Conservation (phyloP, 495 filamentous ascomycete genomes). For the Penicillium daleae region DNA sequence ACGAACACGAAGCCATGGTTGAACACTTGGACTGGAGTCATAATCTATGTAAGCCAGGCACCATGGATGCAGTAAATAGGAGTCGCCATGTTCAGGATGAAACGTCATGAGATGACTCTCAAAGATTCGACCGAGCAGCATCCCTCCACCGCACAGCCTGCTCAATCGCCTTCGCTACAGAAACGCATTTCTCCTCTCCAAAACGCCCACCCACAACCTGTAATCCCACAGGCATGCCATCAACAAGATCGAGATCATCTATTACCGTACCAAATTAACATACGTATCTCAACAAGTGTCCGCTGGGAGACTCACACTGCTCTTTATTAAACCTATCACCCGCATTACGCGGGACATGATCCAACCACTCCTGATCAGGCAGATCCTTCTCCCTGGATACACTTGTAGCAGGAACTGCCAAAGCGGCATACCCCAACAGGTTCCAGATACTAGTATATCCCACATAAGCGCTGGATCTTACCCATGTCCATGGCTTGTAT, state of each 20-base stretch:
- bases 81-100: background rate
- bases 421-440: constrained; percentile 64
- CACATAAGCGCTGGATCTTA: constrained; percentile 60
- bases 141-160: constrained; percentile 26
- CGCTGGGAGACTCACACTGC: constrained; percentile 39
- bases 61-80: background rate
- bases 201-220: constrained; percentile 57
- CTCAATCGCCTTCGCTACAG: constrained; percentile 46
- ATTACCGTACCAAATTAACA: background rate
- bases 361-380: constrained; percentile 36
- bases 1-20: background rate
- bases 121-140: constrained; percentile 17
- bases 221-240: constrained; percentile 57
- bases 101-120: background rate
- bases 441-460: constrained; percentile 72
- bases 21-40: background rate
- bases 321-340: constrained; percentile 48
- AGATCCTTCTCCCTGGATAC: constrained; percentile 35
- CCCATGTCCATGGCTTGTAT: constrained; percentile 50
- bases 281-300: background rate
- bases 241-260: constrained; percentile 51
- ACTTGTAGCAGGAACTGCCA: constrained; percentile 57
- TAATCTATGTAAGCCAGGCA: background rate
- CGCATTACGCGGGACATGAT: constrained; percentile 43
- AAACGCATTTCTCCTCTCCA: constrained; percentile 52